Conservation (phyloP, 352 stramenopile species). For the Elongisporangium prolatum region DNA sequence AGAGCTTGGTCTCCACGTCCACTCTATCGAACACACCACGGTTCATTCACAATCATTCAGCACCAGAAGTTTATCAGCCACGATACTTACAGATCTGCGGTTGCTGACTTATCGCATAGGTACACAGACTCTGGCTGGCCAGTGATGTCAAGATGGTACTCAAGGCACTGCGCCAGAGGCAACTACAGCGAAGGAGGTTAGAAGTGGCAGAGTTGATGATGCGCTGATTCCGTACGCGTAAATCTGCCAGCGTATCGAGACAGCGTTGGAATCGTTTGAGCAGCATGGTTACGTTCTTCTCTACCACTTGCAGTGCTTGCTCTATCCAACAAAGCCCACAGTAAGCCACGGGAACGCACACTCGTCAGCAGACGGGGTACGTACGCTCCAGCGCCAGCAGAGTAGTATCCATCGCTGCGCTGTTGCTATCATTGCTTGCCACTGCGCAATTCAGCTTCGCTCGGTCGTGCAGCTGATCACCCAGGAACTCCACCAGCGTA, state of each 20-base stretch:
- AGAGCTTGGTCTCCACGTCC: background rate
- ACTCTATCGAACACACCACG: background rate
- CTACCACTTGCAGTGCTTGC: background rate
- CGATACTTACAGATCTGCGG: background rate
- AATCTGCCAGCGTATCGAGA: background rate
- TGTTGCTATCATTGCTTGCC: background rate
- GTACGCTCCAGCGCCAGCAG: background rate
- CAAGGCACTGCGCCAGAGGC: background rate
- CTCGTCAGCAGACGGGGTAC: background rate
- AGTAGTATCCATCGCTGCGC: background rate
- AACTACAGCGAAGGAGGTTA: background rate
- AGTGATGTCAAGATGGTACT: background rate
- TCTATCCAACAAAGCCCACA: background rate
- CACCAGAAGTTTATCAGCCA: too few species aligned
- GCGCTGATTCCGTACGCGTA: background rate
- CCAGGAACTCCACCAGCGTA: background rate
- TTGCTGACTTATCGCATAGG: background rate
- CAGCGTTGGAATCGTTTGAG: background rate
- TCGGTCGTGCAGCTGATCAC: background rate
- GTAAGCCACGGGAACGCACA: background rate
- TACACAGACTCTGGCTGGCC: background rate
- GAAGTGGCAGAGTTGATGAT: background rate
- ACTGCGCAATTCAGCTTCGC: background rate
- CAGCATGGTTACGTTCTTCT: background rate
- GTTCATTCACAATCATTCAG: background rate